Evolutionary conservation across 1,284 basidiomycete species (phyloP).

Genomic region (Ceratobasidium sp.): DNA sequence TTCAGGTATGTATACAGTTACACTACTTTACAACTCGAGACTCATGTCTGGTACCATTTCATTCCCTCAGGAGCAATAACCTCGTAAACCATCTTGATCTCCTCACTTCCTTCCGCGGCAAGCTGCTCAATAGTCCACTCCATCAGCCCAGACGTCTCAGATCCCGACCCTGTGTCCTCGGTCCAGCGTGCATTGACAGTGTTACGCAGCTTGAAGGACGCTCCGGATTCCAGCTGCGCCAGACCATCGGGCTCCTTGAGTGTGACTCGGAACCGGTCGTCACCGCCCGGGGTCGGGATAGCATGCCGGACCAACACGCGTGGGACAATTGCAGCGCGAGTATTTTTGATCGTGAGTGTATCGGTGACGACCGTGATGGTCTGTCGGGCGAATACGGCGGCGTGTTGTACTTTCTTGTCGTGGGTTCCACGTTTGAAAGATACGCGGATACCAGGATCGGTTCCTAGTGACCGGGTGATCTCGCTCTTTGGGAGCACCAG

Average conservation of each 20-base stretch:
- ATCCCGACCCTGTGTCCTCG: conserved; percentile 28
- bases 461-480: conserved; percentile 67
- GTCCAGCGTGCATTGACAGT: conserved; percentile 49
- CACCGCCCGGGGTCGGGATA: conserved; percentile 59
- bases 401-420: not conserved
- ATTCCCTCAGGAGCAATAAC: conserved; percentile 63
- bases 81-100: conserved; percentile 65
- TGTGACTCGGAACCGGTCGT: conserved; percentile 62
- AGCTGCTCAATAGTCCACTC: conserved; percentile 48
- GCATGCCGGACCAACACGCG: conserved; percentile 65
- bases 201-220: conserved; percentile 59
- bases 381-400: conserved; percentile 37
- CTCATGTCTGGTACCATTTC: conserved; percentile 51
- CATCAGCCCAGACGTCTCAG: conserved; percentile 33
- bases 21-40: conserved; percentile 14
- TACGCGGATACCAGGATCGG: conserved; percentile 64
- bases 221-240: conserved; percentile 63
- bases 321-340: conserved; percentile 61
- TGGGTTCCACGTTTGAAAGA: conserved; percentile 61
- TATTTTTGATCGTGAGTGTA: conserved; percentile 64
- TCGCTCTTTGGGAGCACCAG: conserved; percentile 32
- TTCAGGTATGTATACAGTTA: conserved; percentile 27
- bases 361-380: conserved; percentile 56
- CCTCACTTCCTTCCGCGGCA: conserved; percentile 55
- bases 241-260: conserved; percentile 64